A percentile compares a stretch with the other conserved stretches of the same genome.
These are phyloP conservation scores for Hamigera avellanea DNA, from an alignment of 495 filamentous ascomycete species.

Conservation along the genomic window DNA sequence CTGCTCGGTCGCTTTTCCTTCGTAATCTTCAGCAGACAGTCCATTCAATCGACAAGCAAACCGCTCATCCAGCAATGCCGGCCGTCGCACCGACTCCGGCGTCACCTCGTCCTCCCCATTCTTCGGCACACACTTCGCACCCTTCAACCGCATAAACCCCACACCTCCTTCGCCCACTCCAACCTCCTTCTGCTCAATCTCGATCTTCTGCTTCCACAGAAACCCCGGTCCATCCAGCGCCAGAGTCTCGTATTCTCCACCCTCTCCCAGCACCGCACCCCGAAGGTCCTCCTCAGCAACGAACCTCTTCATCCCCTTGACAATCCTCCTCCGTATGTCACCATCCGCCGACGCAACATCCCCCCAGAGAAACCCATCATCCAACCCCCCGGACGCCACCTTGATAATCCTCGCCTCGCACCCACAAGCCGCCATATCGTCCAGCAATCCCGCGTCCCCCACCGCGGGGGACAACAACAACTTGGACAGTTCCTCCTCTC, in stretches of 20 bases:
- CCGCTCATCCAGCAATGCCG: constrained; percentile 31
- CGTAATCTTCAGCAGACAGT: constrained; percentile 4
- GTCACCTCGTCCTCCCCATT: constrained; percentile 15
- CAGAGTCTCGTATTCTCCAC: constrained; percentile 93
- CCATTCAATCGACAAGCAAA: constrained; percentile 25
- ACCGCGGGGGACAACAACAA: constrained; percentile 14
- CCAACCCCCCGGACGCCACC: constrained; percentile 81
- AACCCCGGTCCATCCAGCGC: constrained; percentile 65
- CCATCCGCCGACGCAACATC: constrained; percentile 49
- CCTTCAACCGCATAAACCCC: constrained; percentile 46
- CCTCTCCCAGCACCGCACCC: constrained; percentile 77
- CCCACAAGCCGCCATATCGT: constrained; percentile 67
- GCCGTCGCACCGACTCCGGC: constrained; percentile 26
- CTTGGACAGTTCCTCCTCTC: constrained; percentile 1
- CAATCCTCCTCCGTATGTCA: constrained; percentile 39
- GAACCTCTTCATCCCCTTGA: constrained; percentile 58
- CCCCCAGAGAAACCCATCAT: constrained; percentile 71
- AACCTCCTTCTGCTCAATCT: constrained; percentile 44
- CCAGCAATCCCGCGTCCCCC: constrained; percentile 42
- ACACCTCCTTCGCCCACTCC: constrained; percentile 60
- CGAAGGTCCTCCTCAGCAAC: constrained; percentile 34
- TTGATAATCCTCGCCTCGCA: constrained; percentile 86
- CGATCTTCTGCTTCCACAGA: constrained; percentile 62
- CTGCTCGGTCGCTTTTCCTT: background rate
- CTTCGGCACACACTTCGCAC: constrained; percentile 47